Conservation (phyloP, 768 basidiomycete species). For the Antrodiella citrinella region DNA sequence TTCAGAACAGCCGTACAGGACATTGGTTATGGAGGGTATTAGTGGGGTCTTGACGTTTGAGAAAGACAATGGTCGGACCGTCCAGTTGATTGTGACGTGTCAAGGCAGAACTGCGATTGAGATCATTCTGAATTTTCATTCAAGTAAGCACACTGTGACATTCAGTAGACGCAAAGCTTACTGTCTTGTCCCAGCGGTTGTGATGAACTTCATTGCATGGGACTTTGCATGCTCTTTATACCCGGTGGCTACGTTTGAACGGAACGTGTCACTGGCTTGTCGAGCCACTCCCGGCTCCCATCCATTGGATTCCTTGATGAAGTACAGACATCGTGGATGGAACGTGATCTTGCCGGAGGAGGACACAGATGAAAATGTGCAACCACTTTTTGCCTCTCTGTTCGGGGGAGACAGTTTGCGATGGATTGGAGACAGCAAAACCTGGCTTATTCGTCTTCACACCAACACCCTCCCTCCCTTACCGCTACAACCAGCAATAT, state of each 20-base stretch:
- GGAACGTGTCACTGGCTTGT: slow-evolving; percentile 21
- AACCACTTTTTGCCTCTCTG: too few relatives aligned
- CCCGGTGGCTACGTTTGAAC: slow-evolving; percentile 34
- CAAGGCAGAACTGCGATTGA: slow-evolving; percentile 26
- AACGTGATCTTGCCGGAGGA: too few relatives aligned
- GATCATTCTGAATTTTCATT: slow-evolving; percentile 38
- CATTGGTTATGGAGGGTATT: slow-evolving; percentile 6
- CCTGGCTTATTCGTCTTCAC: too few relatives aligned
- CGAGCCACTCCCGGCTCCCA: background rate
- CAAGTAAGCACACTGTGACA: slow-evolving; percentile 25
- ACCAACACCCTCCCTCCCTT: too few relatives aligned
- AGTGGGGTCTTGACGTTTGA: slow-evolving; percentile 26
- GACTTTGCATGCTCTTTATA: slow-evolving; percentile 33
- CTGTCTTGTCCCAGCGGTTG: slow-evolving; percentile 24
- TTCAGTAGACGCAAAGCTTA: background rate
- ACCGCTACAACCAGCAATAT: too few relatives aligned
- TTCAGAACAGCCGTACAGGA: background rate
- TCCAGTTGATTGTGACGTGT: slow-evolving; percentile 31
- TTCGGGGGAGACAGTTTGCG: too few relatives aligned
- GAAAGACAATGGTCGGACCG: slow-evolving; percentile 9
- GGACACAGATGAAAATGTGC: too few relatives aligned
- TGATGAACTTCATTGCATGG: slow-evolving; percentile 38
- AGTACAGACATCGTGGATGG: background rate
- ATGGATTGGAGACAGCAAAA: too few relatives aligned
- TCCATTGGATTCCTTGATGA: background rate